Base-by-base conservation (phyloP, 805 yeast genomes). In the Isabelozyma heimii region DNA sequence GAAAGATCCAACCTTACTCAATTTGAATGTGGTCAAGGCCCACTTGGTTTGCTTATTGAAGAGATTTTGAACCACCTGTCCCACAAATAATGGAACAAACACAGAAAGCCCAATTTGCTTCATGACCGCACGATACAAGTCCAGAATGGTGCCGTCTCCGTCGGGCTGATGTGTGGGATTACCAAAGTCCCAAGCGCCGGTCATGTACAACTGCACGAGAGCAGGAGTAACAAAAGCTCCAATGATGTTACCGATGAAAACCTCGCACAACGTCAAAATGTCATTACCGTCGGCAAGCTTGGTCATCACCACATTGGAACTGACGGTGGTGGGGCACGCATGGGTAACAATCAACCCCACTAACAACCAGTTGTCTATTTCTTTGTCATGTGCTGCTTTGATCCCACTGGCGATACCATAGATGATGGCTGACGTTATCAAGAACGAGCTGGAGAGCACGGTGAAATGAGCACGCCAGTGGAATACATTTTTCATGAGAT, bases 261-360 rank as follows among this genome's bases (percentile, higher is more conserved):
- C 97, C 63, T 89, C 96, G 63, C 94, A 85, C 6, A 89, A 71
- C 15, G 96, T 85, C 46, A 90, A 68, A 14, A 86, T 68, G 54
- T 82, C 91, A 65, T 90, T 89, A 8, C 97, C 97, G 55, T 85
- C 83, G 0, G 97, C 96, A 50, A 80, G 80, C 46, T 83, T 78
- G 5, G 97, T 91, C 97, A 91, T 91, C 27, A 91, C 91, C 27
- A 91, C 97, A 62, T 91, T 91, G 1, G 97, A 89, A 0, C 91
- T 82, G 15, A 91, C 96, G 0, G 97, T 91, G 8, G 97, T 91
- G 27, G 97, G 97, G 64, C 95, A 88, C 10, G 92, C 80, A 28
- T 89, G 88, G 2, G 96, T 87, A 42, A 89, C 86, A 15, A 91
- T 80, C 50, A 91, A 66, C 0, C 97, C 97, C 12, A 87, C 87